Conservation (phyloP, 192 early-diverging fungal species). For the Geranomyces michiganensis region DNA sequence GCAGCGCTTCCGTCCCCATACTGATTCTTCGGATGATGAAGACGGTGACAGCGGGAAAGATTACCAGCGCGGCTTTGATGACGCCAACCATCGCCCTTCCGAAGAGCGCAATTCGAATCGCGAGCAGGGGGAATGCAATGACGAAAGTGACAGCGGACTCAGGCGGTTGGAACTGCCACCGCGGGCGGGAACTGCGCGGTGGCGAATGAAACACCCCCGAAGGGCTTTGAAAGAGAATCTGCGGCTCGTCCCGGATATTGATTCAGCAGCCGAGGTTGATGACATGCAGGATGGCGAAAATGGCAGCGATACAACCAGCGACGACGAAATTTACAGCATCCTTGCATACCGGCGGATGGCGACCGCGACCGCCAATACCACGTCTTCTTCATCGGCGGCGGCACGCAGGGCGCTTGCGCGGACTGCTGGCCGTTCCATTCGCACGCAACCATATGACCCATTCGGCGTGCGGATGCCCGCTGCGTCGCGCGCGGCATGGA, state of each 20-base stretch:
- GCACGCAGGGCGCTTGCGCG: neutral
- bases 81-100: neutral
- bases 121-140: neutral
- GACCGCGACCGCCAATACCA: constrained; percentile 12
- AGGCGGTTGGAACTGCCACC: neutral
- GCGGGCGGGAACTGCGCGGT: neutral
- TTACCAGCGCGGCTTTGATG: neutral
- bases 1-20: no score
- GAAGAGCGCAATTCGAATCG: neutral
- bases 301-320: constrained; percentile 11
- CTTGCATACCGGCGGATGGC: constrained; percentile 25
- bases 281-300: neutral
- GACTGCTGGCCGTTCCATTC: neutral
- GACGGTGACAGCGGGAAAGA: neutral
- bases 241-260: neutral
- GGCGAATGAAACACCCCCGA: neutral
- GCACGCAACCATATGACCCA: constrained; percentile 10
- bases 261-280: neutral
- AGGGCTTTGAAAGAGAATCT: neutral
- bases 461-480: constrained; percentile 3
- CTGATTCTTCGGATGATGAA: neutral
- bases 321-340: constrained; percentile 31
- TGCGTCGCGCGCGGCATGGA: constrained; percentile 6
- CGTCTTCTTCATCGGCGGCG: neutral
- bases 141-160: neutral